These are phyloP conservation scores for Chionographis japonica DNA, from an alignment of 106 monocot species.

Conservation along the genomic window DNA sequence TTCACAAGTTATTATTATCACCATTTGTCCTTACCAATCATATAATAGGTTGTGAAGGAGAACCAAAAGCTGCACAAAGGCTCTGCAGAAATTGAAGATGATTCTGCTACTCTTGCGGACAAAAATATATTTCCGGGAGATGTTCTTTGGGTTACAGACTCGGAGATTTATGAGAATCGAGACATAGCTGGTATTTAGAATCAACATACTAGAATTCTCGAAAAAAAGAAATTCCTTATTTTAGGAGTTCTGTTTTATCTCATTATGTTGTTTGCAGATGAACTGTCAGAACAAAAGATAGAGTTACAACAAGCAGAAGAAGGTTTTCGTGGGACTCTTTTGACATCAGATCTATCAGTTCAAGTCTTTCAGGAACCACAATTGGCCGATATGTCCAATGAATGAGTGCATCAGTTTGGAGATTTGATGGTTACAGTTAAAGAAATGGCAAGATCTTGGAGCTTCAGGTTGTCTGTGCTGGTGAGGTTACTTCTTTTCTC, in stretches of 20 bases:
- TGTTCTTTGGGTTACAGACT: slow-evolving; percentile 82
- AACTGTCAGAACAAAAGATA: slow-evolving; percentile 64
- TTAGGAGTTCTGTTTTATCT: neutral
- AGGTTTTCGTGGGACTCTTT: slow-evolving; percentile 95
- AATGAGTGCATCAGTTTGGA: no score
- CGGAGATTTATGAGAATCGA: slow-evolving; percentile 87
- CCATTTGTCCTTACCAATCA: neutral
- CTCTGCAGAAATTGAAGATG: slow-evolving; percentile 71
- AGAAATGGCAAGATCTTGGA: no score
- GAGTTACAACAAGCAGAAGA: slow-evolving; percentile 51
- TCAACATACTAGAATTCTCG: neutral
- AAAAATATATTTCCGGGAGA: slow-evolving; percentile 96
- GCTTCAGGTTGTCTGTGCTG: no score
- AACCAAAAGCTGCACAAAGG: slow-evolving; percentile 97
- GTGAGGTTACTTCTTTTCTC: no score
- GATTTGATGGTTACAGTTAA: no score
- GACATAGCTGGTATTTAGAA: slow-evolving; percentile 77
- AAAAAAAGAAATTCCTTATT: neutral
- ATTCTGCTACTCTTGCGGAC: slow-evolving; percentile 88
- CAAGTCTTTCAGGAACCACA: slow-evolving; percentile 29
- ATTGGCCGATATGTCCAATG: neutral
- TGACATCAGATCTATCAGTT: slow-evolving; percentile 47
- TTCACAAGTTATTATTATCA: neutral
- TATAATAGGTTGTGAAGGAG: slow-evolving; percentile 84
- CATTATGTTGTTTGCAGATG: slow-evolving; percentile 47